Percentiles rank a stretch among this genome's conserved stretches.
These are phyloP conservation scores for Pseudotulostoma volvatum DNA, from an alignment of 495 filamentous ascomycete species.

Conservation along the genomic window DNA sequence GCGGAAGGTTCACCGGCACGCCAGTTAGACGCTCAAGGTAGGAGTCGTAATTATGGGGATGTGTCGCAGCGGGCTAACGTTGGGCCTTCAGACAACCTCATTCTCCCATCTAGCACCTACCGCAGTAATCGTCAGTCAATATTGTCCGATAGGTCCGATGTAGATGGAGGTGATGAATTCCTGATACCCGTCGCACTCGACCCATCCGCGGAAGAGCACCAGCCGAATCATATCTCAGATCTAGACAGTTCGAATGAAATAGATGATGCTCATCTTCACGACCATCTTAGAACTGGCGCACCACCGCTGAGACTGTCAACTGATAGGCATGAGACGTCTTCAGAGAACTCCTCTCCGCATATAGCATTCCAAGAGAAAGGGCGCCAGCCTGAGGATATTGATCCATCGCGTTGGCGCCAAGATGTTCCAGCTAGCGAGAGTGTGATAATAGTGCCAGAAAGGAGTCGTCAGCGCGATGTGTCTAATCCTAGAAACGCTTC, in stretches of 20 bases:
- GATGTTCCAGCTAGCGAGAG: slow-evolving; percentile 12
- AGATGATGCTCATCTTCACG: slow-evolving; percentile 14
- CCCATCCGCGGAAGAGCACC: slow-evolving; percentile 50
- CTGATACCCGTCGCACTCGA: slow-evolving; percentile 88
- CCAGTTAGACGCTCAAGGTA: slow-evolving; percentile 12
- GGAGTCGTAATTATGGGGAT: background rate
- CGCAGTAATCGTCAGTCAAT: slow-evolving; percentile 56
- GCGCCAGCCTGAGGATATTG: slow-evolving; percentile 35
- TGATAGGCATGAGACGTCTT: slow-evolving; percentile 13
- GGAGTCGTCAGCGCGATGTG: background rate
- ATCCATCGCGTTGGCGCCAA: slow-evolving; percentile 27
- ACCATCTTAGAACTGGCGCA: slow-evolving; percentile 33
- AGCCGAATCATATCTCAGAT: slow-evolving; percentile 24
- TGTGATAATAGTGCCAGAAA: background rate
- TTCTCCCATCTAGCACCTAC: slow-evolving; percentile 61
- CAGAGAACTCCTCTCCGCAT: slow-evolving; percentile 49
- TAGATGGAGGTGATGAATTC: slow-evolving; percentile 56
- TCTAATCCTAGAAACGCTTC: slow-evolving; percentile 2
- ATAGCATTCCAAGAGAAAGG: slow-evolving; percentile 85
- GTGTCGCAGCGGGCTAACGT: background rate
- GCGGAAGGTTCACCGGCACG: slow-evolving; percentile 1
- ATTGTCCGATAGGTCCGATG: slow-evolving; percentile 42
- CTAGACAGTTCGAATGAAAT: slow-evolving; percentile 11
- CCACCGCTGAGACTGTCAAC: slow-evolving; percentile 16
- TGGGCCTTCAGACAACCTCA: slow-evolving; percentile 33